phyloP scores from a whole-genome alignment of 495 filamentous ascomycete genomes.

The Xylaria intraflava region DNA sequence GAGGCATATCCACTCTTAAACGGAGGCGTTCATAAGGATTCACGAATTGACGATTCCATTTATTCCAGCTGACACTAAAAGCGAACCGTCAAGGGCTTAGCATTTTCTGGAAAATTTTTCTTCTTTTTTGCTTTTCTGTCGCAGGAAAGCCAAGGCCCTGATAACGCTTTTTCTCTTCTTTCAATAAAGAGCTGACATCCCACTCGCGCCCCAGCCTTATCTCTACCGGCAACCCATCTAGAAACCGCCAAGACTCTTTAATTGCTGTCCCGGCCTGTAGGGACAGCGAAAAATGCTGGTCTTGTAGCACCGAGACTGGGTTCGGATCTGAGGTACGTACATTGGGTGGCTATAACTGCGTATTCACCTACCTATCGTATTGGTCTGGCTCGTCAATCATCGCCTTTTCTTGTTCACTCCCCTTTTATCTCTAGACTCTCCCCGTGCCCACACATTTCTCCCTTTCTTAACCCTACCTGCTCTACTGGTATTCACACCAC shows the following conservation, averaged over 20 bases:
- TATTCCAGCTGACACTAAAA: too few species aligned
- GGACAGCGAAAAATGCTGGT: neutral
- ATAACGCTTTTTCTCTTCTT: neutral
- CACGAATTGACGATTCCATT: too few species aligned
- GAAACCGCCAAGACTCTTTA: too few species aligned
- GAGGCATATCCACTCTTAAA: too few species aligned
- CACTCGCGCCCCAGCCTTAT: neutral
- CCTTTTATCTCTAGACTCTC: conserved; percentile 3
- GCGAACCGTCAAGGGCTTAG: too few species aligned
- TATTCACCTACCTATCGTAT: neutral
- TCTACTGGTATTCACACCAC: neutral
- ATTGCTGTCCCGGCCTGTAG: neutral
- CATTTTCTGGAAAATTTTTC: too few species aligned
- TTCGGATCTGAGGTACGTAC: neutral
- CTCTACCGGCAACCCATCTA: neutral
- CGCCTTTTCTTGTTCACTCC: conserved; percentile 4
- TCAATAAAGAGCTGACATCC: neutral
- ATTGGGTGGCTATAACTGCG: neutral
- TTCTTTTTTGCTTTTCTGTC: too few species aligned
- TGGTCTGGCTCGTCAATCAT: neutral
- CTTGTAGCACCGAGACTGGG: neutral
- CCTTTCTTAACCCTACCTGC: neutral
- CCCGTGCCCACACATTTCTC: neutral
- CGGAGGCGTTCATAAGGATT: too few species aligned
- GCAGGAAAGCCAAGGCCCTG: too few species aligned